A percentile compares a stretch with the other conserved stretches of the same genome.
Evolutionary conservation across 495 filamentous ascomycete genomes (phyloP).

Genomic region (Aspergillus avenaceus): DNA sequence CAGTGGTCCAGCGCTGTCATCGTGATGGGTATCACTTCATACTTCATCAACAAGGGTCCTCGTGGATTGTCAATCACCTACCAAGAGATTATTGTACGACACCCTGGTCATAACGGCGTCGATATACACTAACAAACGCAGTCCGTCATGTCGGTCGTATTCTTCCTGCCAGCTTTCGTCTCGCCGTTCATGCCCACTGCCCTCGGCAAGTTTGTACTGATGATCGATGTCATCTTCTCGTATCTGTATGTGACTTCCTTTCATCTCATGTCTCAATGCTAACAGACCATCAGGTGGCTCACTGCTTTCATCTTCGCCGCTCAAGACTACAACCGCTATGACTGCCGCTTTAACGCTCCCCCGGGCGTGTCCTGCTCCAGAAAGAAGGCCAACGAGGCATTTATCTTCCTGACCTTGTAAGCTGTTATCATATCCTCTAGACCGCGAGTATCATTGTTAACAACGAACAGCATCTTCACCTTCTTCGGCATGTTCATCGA

Average conservation of each 20-base stretch:
- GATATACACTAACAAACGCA: constrained; percentile 12
- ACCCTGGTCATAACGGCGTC: neutral
- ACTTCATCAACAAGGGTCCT: constrained; percentile 44
- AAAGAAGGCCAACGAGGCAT: constrained; percentile 52
- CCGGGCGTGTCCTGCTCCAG: constrained; percentile 23
- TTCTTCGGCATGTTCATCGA: constrained; percentile 54
- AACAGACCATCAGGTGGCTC: constrained; percentile 43
- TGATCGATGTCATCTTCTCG: constrained; percentile 58
- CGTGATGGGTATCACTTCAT: constrained; percentile 56
- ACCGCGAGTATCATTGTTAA: no score
- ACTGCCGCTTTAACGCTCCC: constrained; percentile 31
- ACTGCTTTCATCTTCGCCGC: constrained; percentile 58
- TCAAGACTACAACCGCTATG: constrained; percentile 45
- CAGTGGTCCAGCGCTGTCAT: constrained; percentile 58
- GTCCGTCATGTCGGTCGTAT: constrained; percentile 52
- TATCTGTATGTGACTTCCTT: constrained; percentile 42
- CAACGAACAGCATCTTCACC: constrained; percentile 28
- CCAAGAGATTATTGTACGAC: constrained; percentile 54
- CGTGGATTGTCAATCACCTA: constrained; percentile 46
- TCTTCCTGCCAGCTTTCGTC: constrained; percentile 55
- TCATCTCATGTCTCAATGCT: constrained; percentile 7
- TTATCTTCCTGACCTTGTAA: constrained; percentile 61
- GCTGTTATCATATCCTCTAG: constrained; percentile 7
- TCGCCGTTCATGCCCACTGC: constrained; percentile 44
- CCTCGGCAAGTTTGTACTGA: constrained; percentile 41